Percentiles rank a stretch among this genome's conserved stretches.
phyloP scores from a whole-genome alignment of 371 early-diverging fungal species.

The Scutellospora calospora region DNA sequence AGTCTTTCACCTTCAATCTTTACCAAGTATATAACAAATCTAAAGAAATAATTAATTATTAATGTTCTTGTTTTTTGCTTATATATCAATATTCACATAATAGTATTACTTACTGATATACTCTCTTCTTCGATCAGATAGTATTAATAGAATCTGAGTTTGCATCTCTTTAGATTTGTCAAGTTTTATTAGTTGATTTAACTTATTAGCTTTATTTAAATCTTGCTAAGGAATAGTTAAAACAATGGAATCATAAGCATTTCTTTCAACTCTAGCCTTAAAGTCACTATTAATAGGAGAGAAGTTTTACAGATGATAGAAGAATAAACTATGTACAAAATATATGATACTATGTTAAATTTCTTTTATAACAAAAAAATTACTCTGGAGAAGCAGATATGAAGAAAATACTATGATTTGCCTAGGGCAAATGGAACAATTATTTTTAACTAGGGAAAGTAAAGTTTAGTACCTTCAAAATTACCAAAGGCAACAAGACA shows the following conservation, averaged over 20 bases:
- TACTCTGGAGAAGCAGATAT: conserved; percentile 1
- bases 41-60: not conserved
- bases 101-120: conserved; percentile 11
- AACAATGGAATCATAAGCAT: not conserved
- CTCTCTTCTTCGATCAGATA: conserved; percentile 1
- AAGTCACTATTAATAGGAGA: not conserved
- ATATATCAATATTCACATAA: not conserved
- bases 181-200: no score
- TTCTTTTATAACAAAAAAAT: not conserved
- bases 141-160: not conserved
- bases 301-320: conserved; percentile 4
- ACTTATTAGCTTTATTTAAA: no score
- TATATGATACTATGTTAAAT: conserved; percentile 34
- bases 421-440: not conserved
- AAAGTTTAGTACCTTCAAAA: conserved; percentile 25
- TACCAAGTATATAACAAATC: not conserved
- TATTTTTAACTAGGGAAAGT: conserved; percentile 19
- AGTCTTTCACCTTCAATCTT: conserved; percentile 22
- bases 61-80: not conserved
- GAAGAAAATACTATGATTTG: conserved; percentile 29
- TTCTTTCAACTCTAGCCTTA: not conserved
- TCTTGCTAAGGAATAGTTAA: not conserved
- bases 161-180: not conserved
- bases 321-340: no score
- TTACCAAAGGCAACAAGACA: conserved; percentile 19